phyloP scores from a whole-genome alignment of 768 basidiomycete species.

The Russula compacta region DNA sequence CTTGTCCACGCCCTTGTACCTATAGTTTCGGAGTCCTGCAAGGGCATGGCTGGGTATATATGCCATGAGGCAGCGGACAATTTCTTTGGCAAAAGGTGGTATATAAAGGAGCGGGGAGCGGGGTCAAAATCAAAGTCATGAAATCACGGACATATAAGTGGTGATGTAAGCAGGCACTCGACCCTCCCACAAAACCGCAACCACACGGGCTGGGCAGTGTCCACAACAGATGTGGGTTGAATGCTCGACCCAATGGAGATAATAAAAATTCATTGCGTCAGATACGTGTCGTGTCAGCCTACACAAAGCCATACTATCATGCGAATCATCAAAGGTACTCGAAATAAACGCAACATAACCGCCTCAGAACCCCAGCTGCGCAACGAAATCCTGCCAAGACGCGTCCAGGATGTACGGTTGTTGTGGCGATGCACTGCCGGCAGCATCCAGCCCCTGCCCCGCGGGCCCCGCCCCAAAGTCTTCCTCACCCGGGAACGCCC shows the following conservation, averaged over 20 bases:
- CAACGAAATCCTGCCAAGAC: conserved; percentile 59
- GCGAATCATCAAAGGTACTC: not conserved
- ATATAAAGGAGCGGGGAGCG: too few relatives aligned
- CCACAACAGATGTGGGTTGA: not conserved
- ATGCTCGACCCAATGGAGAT: not conserved
- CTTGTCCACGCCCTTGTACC: conserved; percentile 80
- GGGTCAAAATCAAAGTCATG: too few relatives aligned
- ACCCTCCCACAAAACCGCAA: too few relatives aligned
- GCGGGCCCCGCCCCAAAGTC: not conserved
- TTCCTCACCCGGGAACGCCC: conserved; percentile 14
- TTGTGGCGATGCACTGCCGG: not conserved
- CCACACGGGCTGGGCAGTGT: not conserved
- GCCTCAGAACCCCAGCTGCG: conserved; percentile 49
- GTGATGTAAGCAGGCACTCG: too few relatives aligned
- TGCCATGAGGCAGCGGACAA: conserved; percentile 34
- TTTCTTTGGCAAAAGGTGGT: not conserved
- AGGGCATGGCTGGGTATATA: conserved; percentile 62
- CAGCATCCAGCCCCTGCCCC: not conserved
- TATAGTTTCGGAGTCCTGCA: conserved; percentile 65
- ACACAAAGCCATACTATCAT: not conserved
- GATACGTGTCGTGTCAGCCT: too few relatives aligned
- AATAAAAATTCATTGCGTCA: too few relatives aligned
- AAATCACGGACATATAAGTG: too few relatives aligned
- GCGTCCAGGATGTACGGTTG: conserved; percentile 40
- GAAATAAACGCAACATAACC: not conserved